Evolutionary conservation across 306 rosid species (phyloP).

Genomic region (Begonia peltatifolia): DNA sequence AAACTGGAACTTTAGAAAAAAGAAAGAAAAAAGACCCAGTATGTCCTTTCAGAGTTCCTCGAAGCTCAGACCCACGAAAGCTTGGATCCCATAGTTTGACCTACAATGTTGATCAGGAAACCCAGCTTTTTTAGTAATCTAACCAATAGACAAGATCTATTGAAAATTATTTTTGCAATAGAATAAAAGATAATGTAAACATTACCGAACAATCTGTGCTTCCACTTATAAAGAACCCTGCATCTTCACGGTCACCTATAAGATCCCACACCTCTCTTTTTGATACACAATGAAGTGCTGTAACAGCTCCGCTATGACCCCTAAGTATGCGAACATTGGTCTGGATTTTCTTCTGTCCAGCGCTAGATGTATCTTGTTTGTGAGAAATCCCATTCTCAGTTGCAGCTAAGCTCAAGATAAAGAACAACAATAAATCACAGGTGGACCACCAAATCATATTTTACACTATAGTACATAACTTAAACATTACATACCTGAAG

Average conservation of each 20-base stretch:
- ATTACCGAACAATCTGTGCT: conserved; percentile 86
- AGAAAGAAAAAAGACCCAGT: conserved; percentile 38
- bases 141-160: conserved; percentile 7
- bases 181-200: conserved; percentile 14
- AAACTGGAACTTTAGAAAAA: not conserved
- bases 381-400: conserved; percentile 64
- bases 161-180: conserved; percentile 10
- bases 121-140: conserved; percentile 7
- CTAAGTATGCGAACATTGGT: conserved; percentile 83
- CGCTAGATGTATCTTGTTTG: conserved; percentile 49
- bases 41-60: conserved; percentile 93
- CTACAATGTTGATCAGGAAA: conserved; percentile 32
- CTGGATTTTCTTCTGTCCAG: conserved; percentile 88
- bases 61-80: conserved; percentile 88
- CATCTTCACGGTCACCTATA: conserved; percentile 99
- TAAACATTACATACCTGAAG: conserved; percentile 27
- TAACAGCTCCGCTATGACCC: conserved; percentile 89
- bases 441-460: not conserved
- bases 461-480: no score
- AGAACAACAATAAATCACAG: not conserved
- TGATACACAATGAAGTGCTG: conserved; percentile 95
- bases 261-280: conserved; percentile 99
- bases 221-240: conserved; percentile 96
- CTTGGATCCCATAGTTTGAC: conserved; percentile 99
- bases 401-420: conserved; percentile 22